A percentile compares a stretch with the other conserved stretches of the same genome.
These are phyloP conservation scores for Colletotrichum musae DNA, from an alignment of 2,329 filamentous ascomycete genomes.

Conservation along the genomic window DNA sequence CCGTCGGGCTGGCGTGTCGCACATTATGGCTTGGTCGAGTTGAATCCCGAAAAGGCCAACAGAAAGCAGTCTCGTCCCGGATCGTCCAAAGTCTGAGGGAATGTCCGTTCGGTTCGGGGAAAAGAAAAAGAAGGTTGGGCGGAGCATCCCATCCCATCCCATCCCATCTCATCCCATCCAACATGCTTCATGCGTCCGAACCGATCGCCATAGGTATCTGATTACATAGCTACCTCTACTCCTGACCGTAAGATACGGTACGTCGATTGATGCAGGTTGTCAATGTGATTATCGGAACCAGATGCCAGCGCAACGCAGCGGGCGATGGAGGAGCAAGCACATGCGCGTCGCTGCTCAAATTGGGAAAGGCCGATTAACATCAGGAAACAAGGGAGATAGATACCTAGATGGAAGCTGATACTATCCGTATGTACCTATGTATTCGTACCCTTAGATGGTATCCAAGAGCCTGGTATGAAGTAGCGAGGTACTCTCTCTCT, in stretches of 20 bases:
- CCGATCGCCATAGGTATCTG: neutral
- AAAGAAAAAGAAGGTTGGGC: slow-evolving; percentile 14
- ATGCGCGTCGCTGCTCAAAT: slow-evolving; percentile 25
- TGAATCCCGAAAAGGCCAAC: slow-evolving; percentile 8
- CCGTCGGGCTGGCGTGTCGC: neutral
- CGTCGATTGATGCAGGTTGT: neutral
- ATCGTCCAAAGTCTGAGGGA: slow-evolving; percentile 26
- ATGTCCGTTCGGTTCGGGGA: neutral
- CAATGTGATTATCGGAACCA: slow-evolving; percentile 26
- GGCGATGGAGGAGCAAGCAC: slow-evolving; percentile 18
- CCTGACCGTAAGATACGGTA: slow-evolving; percentile 1
- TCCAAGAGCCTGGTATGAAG: slow-evolving; percentile 17
- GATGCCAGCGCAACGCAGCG: slow-evolving; percentile 6
- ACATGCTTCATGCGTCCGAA: slow-evolving; percentile 1
- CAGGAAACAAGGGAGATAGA: slow-evolving; percentile 28
- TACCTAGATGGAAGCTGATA: too few species aligned
- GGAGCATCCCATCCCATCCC: neutral
- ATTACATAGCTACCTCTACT: slow-evolving; percentile 9
- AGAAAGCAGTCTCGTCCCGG: slow-evolving; percentile 5
- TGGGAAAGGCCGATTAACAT: slow-evolving; percentile 28
- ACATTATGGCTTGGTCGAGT: neutral
- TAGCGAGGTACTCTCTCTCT: slow-evolving; percentile 20
- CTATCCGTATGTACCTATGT: too few species aligned
- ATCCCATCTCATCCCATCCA: neutral
- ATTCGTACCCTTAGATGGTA: slow-evolving; percentile 1